Percentiles rank a stretch among this genome's conserved stretches.
Evolutionary conservation across 768 basidiomycete genomes (phyloP).

Genomic region (Mycena indigotica): DNA sequence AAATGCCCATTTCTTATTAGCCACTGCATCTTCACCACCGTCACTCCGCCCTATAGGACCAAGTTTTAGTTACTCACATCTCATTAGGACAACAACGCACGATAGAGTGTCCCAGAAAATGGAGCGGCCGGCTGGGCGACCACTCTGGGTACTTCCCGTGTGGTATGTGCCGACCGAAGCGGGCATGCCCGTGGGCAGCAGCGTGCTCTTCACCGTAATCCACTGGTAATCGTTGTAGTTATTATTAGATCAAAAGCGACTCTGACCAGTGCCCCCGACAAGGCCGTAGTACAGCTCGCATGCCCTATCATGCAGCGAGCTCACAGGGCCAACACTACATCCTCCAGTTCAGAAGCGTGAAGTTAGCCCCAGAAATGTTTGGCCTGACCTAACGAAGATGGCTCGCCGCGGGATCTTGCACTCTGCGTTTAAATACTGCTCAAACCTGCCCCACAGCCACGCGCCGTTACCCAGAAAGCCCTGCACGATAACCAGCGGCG

Average conservation of each 20-base stretch:
- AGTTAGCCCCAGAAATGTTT: too few species aligned
- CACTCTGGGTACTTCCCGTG: conserved; percentile 49
- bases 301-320: conserved; percentile 55
- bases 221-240: conserved; percentile 28
- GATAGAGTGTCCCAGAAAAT: conserved; percentile 54
- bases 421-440: conserved; percentile 33
- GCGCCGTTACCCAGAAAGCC: conserved; percentile 47
- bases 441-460: conserved; percentile 44
- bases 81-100: conserved; percentile 29
- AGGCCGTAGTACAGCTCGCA: conserved; percentile 53
- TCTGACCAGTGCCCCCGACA: conserved; percentile 45
- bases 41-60: conserved; percentile 49
- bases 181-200: conserved; percentile 37
- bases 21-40: conserved; percentile 48
- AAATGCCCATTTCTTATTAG: conserved; percentile 46
- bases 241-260: not conserved
- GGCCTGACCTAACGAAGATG: conserved; percentile 26
- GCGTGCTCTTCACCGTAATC: conserved; percentile 52
- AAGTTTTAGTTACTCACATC: not conserved
- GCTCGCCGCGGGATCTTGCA: conserved; percentile 22
- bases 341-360: too few species aligned
- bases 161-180: conserved; percentile 43
- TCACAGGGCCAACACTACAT: conserved; percentile 51
- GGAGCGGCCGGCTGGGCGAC: conserved; percentile 44
- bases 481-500: conserved; percentile 49